Evolutionary conservation across 768 basidiomycete genomes (phyloP), one percentile per base, ranked within the genome.

Genomic region (Asterophora parasitica): DNA sequence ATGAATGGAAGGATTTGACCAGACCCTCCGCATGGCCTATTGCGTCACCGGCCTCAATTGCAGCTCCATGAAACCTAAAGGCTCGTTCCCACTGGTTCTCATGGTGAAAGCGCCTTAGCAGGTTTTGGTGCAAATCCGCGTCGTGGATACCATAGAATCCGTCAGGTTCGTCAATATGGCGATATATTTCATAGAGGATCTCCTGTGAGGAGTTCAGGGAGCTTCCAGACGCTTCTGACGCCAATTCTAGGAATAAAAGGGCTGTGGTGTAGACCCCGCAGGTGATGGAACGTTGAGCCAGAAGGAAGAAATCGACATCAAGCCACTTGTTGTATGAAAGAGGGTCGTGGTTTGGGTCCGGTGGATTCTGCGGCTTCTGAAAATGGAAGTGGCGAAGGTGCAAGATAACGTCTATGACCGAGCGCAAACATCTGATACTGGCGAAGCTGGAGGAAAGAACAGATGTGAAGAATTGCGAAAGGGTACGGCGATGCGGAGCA

Each of bases 141-240:
- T 86, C 82, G 52, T 84, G 76, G 50, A 98, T 92, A 4, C 92
- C 92, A 64, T 99, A 99, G 63, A 99, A 99, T 1, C 96, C 93
- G 58, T 99, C 96, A 0, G 94, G 94, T 62, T 99, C 96, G 59
- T 96, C 94, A 50, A 99, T 92, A 57, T 92, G 87, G 45, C 83
- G 82, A 60, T 98, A 99, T 42, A 98, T 92, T 42, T 87, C 85
- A 68, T 92, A 97, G 16, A 98, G 69, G 19, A 94, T 73, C 48
- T 86, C 71, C 54, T 92, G 88, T 1, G 74, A 68, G 12, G 66
- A 63, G 2, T 58, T 51, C 4, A 7, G 23, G 27, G 4, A 23
- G n/a, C n/a, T 40, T 13, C 4, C 23, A 40, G n/a, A 26, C 15
- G 26, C 15, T 48, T 91, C 84, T 17, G 70, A 68, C 0, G 82